These are phyloP conservation scores for Microascus cirrosus DNA, from an alignment of 2,329 filamentous ascomycete genomes.

Conservation along the genomic window DNA sequence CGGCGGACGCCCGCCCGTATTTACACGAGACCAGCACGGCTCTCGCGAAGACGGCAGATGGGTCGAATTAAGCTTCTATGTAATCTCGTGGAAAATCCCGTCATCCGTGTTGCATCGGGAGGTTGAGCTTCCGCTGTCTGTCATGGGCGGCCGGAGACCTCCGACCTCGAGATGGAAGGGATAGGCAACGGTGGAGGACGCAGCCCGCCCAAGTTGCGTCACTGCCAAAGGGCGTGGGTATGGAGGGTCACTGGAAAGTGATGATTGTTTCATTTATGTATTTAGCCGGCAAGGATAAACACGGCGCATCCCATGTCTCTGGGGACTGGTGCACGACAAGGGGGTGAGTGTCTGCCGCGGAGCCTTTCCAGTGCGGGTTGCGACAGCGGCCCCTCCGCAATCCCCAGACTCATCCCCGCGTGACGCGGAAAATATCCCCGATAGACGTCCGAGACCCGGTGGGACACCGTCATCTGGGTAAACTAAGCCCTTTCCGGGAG, in stretches of 20 bases:
- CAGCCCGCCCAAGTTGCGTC: background rate
- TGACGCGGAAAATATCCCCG: background rate
- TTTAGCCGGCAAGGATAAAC: background rate
- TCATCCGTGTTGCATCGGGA: too few species aligned
- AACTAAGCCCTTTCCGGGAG: background rate
- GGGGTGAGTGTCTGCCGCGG: background rate
- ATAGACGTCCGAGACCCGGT: background rate
- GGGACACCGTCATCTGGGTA: constrained; percentile 8
- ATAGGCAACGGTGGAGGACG: background rate
- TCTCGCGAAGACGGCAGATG: too few species aligned
- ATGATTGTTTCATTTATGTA: background rate
- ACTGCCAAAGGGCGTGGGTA: too few species aligned
- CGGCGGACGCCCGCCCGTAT: too few species aligned
- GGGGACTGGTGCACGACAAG: background rate
- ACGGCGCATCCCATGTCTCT: background rate
- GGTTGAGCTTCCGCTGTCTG: too few species aligned
- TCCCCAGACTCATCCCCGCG: background rate
- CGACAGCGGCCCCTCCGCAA: background rate
- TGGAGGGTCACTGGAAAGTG: background rate
- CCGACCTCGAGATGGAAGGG: too few species aligned
- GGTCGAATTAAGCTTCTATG: too few species aligned
- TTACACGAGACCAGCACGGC: too few species aligned
- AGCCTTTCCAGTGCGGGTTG: background rate
- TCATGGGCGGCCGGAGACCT: too few species aligned
- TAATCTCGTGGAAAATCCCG: too few species aligned